A percentile compares a stretch with the other conserved stretches of the same genome.
Evolutionary conservation across 768 basidiomycete species (phyloP).

Genomic region (Ephemerocybe angulata): DNA sequence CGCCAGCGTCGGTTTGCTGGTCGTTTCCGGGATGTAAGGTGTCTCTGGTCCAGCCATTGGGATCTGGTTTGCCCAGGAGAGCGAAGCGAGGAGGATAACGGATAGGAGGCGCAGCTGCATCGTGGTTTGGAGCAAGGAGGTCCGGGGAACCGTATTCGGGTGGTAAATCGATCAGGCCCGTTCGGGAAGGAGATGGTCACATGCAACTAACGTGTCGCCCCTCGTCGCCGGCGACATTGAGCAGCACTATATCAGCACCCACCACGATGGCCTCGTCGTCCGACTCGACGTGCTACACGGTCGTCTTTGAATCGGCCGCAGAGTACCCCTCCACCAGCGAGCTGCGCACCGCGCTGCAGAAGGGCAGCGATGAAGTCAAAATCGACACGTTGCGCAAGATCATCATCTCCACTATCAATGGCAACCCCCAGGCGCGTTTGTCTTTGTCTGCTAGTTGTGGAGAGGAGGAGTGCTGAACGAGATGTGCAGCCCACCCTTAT

Average conservation of each 20-base stretch:
- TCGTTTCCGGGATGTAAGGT: slow-evolving; percentile 34
- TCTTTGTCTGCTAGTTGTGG: not conserved
- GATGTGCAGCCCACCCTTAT: slow-evolving; percentile 71
- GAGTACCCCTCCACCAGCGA: slow-evolving; percentile 82
- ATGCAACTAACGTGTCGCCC: not conserved
- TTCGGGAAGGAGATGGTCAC: not conserved
- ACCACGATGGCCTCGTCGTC: slow-evolving; percentile 36
- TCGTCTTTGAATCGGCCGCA: slow-evolving; percentile 67
- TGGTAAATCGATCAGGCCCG: no score
- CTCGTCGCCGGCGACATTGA: slow-evolving; percentile 3
- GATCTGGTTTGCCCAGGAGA: slow-evolving; percentile 32
- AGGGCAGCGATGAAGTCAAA: slow-evolving; percentile 96
- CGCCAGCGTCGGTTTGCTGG: slow-evolving; percentile 53
- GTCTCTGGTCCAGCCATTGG: slow-evolving; percentile 20
- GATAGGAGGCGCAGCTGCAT: slow-evolving; percentile 34
- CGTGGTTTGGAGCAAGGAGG: slow-evolving; percentile 4
- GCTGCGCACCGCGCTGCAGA: slow-evolving; percentile 79
- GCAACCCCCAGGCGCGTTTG: slow-evolving; percentile 76
- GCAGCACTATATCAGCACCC: slow-evolving; percentile 9
- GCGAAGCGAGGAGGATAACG: slow-evolving; percentile 27
- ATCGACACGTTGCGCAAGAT: slow-evolving; percentile 94
- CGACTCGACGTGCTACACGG: slow-evolving; percentile 73
- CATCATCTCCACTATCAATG: slow-evolving; percentile 91
- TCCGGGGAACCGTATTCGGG: no score
- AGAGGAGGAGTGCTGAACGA: not conserved